Evolutionary conservation across 2,329 filamentous ascomycete species (phyloP).

Genomic region (Colletotrichum noveboracense): DNA sequence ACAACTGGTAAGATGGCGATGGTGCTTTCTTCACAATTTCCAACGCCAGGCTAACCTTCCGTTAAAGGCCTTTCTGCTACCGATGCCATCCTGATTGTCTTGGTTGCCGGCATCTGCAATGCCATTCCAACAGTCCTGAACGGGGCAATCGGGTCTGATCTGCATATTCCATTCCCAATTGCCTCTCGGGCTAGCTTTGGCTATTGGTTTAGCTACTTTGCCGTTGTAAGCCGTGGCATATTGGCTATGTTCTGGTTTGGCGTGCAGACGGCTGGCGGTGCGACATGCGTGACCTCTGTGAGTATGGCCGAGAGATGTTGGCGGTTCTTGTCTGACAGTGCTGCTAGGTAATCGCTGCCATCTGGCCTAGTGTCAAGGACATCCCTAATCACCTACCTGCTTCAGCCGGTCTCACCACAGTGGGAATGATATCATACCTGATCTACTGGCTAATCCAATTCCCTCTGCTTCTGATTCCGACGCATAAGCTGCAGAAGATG

Average conservation of each 20-base stretch:
- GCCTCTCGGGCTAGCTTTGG: constrained; percentile 49
- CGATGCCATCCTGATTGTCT: constrained; percentile 52
- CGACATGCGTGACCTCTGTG: not conserved
- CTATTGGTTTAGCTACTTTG: constrained; percentile 33
- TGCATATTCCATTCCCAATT: constrained; percentile 44
- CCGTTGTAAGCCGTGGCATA: constrained; percentile 45
- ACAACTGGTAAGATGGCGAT: constrained; percentile 24
- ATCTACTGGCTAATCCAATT: constrained; percentile 38
- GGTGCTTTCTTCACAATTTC: not conserved
- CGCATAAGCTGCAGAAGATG: constrained; percentile 45
- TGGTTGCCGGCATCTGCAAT: constrained; percentile 51
- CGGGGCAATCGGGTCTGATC: constrained; percentile 36
- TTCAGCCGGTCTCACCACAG: not conserved
- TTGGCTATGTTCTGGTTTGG: constrained; percentile 23
- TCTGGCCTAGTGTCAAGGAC: not conserved
- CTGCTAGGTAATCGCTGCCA: not conserved
- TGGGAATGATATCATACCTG: not conserved
- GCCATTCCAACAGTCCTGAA: constrained; percentile 51
- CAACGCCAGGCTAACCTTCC: not conserved
- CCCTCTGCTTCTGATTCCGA: constrained; percentile 45
- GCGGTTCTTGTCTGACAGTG: not conserved
- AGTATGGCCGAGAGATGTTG: not conserved
- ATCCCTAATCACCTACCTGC: not conserved
- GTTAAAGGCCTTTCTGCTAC: constrained; percentile 41
- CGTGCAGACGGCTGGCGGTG: not conserved